A percentile compares a stretch with the other conserved stretches of the same genome.
These are phyloP conservation scores for Xylogone sp. DNA, from an alignment of 2,329 filamentous ascomycete species.

Conservation along the genomic window DNA sequence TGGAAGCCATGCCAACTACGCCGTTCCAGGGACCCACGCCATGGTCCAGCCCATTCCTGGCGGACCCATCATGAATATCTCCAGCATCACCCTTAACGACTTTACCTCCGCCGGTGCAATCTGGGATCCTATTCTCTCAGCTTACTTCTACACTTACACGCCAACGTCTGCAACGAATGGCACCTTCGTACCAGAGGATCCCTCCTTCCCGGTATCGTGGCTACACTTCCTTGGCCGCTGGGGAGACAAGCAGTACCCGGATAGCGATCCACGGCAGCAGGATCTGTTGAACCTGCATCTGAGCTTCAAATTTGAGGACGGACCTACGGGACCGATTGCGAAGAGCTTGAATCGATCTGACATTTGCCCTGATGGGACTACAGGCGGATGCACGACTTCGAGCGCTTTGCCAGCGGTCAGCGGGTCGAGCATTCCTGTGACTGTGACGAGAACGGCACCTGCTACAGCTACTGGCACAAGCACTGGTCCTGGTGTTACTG, in stretches of 20 bases:
- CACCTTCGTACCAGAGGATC: slow-evolving; percentile 33
- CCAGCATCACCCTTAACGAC: slow-evolving; percentile 49
- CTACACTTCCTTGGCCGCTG: slow-evolving; percentile 53
- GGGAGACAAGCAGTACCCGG: slow-evolving; percentile 54
- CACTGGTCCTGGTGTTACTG: too few species aligned
- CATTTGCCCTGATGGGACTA: too few species aligned
- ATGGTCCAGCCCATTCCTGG: slow-evolving; percentile 58
- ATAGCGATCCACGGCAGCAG: slow-evolving; percentile 32
- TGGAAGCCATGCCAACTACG: slow-evolving; percentile 61
- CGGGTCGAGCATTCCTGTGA: too few species aligned
- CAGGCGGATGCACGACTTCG: too few species aligned
- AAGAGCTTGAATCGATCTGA: slow-evolving; percentile 43
- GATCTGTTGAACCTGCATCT: slow-evolving; percentile 34
- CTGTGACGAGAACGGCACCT: too few species aligned
- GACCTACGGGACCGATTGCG: slow-evolving; percentile 55
- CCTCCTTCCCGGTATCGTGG: slow-evolving; percentile 41
- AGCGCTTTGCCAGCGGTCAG: too few species aligned
- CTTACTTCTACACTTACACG: slow-evolving; percentile 48
- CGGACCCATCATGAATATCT: slow-evolving; percentile 43
- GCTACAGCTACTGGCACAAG: too few species aligned
- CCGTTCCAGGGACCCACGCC: slow-evolving; percentile 51
- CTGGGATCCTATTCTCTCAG: slow-evolving; percentile 52
- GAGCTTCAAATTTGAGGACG: slow-evolving; percentile 40
- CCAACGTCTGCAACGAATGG: background rate
- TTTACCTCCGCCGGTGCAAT: slow-evolving; percentile 45